A percentile compares a stretch with the other conserved stretches of the same genome.
Conservation (phyloP, 768 basidiomycete genomes). For the Boletus rubroflammeus region DNA sequence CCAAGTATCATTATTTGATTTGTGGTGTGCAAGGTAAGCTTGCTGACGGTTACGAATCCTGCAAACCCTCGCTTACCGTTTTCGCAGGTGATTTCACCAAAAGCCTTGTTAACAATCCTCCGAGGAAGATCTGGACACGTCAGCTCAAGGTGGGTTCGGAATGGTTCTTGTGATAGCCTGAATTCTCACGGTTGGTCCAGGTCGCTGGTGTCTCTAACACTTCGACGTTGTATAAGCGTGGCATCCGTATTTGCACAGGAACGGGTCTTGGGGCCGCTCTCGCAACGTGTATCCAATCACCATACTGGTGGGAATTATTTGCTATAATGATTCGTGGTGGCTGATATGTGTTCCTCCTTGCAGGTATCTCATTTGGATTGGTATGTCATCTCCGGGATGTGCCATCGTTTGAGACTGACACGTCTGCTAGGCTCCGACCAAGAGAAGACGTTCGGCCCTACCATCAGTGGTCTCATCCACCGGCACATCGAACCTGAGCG, state of each 20-base stretch:
- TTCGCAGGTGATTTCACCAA: slow-evolving; percentile 67
- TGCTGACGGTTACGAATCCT: not conserved
- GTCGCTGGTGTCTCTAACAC: slow-evolving; percentile 80
- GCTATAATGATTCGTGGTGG: not conserved
- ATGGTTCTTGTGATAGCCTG: not conserved
- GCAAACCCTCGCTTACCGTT: not conserved
- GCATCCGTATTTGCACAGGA: slow-evolving; percentile 79
- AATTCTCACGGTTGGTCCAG: slow-evolving; percentile 33
- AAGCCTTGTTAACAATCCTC: slow-evolving; percentile 65
- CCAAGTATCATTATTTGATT: slow-evolving; percentile 78
- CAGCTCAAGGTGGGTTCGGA: slow-evolving; percentile 58
- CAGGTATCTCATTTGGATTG: slow-evolving; percentile 81
- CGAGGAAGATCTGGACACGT: slow-evolving; percentile 71
- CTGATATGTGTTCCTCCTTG: slow-evolving; percentile 1
- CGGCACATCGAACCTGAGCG: slow-evolving; percentile 72
- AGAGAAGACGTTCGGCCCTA: slow-evolving; percentile 81
- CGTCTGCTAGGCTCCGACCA: slow-evolving; percentile 63
- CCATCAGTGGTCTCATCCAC: slow-evolving; percentile 69
- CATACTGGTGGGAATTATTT: slow-evolving; percentile 51
- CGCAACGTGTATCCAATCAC: slow-evolving; percentile 74
- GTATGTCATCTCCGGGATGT: slow-evolving; percentile 30
- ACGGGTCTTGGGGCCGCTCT: slow-evolving; percentile 79
- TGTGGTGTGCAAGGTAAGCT: slow-evolving; percentile 65
- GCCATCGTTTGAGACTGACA: slow-evolving; percentile 7
- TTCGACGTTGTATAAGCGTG: slow-evolving; percentile 72